Base-by-base conservation (phyloP, 1,139 yeast genomes). In the Candida dubliniensis region DNA sequence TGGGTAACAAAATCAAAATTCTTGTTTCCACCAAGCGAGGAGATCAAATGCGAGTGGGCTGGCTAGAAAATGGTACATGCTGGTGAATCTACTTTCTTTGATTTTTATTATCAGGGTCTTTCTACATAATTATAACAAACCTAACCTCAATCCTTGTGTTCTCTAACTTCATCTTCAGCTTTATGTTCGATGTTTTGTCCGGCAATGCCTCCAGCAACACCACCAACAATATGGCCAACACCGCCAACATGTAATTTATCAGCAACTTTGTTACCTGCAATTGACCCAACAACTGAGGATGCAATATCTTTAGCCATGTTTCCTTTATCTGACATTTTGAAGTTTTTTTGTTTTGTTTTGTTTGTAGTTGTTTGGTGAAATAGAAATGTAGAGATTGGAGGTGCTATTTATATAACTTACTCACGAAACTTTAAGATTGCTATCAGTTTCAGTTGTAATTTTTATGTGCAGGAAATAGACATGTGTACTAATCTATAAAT, bases 231-330 rank as follows among this genome's bases (percentile, higher is more conserved):
- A 47, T 69, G 74, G 15, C 73, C 72, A 3, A 52, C 69, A 31
- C 52, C 52, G 3, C 74, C 74, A 39, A 66, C 50, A 25, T 55
- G 59, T 11, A 66, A 54, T 45, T 62, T 64, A 44, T 69, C 74
- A 31, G 74, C 74, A n/a, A 60, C 60, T 53, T 67, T 59, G 56
- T 66, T 59, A 25, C 65, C 64, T 29, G 64, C 66, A 36, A 67
- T 42, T n/a, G 68, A 60, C 25, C 70, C 66, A 26, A 63, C 64
- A 39, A 64, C 59, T 35, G 72, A 57, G 34, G 61, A 58, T 31
- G 64, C 66, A 43, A 60, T 64, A 49, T 63, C 57, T 49, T 69
- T 67, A 42, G 55, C 67, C 11, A 37, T 36, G 40, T 44, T 34
- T 37, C 40, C 46, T 42, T 40, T 39, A 26, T 42, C 45, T 38